Percentiles rank a stretch among this genome's conserved stretches.
Conservation (phyloP, 495 filamentous ascomycete genomes). For the Penicillium alfredii region DNA sequence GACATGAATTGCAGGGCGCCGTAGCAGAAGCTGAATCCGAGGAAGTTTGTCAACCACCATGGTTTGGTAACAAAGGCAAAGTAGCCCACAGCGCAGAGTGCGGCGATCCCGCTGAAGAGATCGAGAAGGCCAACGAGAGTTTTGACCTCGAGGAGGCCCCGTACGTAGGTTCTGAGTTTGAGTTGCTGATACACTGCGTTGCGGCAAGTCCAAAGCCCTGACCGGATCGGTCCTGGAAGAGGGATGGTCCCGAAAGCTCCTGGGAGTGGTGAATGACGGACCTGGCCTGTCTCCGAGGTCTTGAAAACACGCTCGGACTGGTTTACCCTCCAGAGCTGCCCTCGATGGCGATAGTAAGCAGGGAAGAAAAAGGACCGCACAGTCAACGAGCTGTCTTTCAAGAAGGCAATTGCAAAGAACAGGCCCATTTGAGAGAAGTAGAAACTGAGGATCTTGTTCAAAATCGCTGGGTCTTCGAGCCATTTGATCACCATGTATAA, state of each 20-base stretch:
- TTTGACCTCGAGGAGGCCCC: conserved; percentile 38
- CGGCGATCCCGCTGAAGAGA: conserved; percentile 53
- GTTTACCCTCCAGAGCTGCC: conserved; percentile 33
- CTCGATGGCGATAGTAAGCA: conserved; percentile 34
- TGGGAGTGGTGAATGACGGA: conserved; percentile 47
- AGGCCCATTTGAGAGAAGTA: conserved; percentile 82
- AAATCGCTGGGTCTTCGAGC: conserved; percentile 68
- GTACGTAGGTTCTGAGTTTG: conserved; percentile 41
- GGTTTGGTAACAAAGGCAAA: conserved; percentile 68
- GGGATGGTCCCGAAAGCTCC: conserved; percentile 40
- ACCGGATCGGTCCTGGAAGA: conserved; percentile 26
- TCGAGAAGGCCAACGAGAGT: conserved; percentile 47
- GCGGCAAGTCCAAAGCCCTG: conserved; percentile 45
- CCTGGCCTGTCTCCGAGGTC: conserved; percentile 6
- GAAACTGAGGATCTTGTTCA: conserved; percentile 78
- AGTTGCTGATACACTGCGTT: conserved; percentile 43
- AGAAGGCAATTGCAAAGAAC: conserved; percentile 61
- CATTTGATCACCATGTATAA: conserved; percentile 89
- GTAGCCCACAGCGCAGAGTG: conserved; percentile 52
- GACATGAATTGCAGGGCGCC: conserved; percentile 75
- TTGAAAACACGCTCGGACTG: conserved; percentile 28
- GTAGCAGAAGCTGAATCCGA: conserved; percentile 85
- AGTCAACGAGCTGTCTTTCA: conserved; percentile 62
- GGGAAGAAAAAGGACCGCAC: conserved; percentile 69
- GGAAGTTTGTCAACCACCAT: conserved; percentile 80